A percentile compares a stretch with the other conserved stretches of the same genome.
These are phyloP conservation scores for Anthracocystis walkeri DNA, from an alignment of 1,284 basidiomycete species.

Conservation along the genomic window DNA sequence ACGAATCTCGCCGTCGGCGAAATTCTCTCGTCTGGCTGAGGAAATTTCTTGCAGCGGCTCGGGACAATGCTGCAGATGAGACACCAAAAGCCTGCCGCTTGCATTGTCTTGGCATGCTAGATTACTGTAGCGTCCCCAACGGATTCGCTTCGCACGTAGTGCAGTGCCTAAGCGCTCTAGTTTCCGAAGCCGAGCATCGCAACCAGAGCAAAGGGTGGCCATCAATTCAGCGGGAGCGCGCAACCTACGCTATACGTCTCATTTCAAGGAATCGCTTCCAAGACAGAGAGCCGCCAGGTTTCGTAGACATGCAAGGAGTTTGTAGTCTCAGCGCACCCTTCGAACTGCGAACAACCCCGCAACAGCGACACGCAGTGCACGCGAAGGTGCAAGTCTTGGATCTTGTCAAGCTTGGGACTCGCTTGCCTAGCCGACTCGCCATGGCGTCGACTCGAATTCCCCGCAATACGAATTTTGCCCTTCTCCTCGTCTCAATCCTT, in stretches of 20 bases:
- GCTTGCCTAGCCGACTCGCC: background rate
- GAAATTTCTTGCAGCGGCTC: conserved; percentile 5
- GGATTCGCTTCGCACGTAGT: background rate
- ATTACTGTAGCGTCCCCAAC: too few relatives aligned
- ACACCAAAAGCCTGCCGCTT: background rate
- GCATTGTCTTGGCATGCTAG: conserved; percentile 3
- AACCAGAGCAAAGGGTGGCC: background rate
- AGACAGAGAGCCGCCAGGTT: too few relatives aligned
- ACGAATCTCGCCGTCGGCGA: conserved; percentile 10
- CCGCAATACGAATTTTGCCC: too few relatives aligned
- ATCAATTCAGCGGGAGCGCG: background rate
- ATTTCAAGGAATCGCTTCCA: too few relatives aligned
- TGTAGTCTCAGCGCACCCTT: too few relatives aligned
- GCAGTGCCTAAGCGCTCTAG: background rate
- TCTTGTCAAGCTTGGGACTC: background rate
- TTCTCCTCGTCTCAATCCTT: too few relatives aligned
- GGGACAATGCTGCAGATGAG: conserved; percentile 5
- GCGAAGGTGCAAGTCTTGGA: too few relatives aligned
- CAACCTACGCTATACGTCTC: background rate
- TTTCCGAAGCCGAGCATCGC: background rate
- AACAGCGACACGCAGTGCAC: too few relatives aligned
- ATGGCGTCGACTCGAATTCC: background rate
- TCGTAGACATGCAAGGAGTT: too few relatives aligned
- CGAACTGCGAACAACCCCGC: too few relatives aligned
- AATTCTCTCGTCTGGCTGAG: background rate